Base-by-base conservation (phyloP, 164 flowering plant species). In the Berberis thunbergii region DNA sequence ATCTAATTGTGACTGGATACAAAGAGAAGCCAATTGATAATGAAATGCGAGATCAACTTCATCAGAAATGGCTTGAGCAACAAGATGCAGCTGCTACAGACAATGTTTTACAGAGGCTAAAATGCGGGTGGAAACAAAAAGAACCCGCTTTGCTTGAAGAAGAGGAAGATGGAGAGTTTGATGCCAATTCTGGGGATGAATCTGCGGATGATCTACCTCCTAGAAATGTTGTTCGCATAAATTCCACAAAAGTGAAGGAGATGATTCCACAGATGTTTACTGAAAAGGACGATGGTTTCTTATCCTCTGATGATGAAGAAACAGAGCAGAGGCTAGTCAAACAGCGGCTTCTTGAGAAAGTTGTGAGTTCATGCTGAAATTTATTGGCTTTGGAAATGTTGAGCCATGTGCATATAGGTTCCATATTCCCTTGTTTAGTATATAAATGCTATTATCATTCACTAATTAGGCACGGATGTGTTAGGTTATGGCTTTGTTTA, bases 41-140 rank as follows among this genome's bases (percentile, higher is more conserved):
- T 62, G 95, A 86, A 70, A 88, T 11, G 62, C 89, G 98, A 9
- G 84, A 84, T 74, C 70, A 84, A 67, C 95, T 90, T 60, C 98
- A 93, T 76, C 94, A 87, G 76, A 77, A 77, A 77, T 90, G 96
- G 95, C 95, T 90, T 72, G 84, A 88, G 71, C 86, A 84, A 65
- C 97, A 88, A 71, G 98, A 93, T 82, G 88, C 88, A 46, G 86
- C 81, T 66, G 92, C 84, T 68, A 90, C 91, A 62, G 93, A 90
- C 59, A 82, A 83, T 70, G 78, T 93, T 41, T 60, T 90, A 79
- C 92, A 82, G 79, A 88, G 74, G 72, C 60, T 86, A 59, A 84
- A 81, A 59, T 74, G 75, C 72, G 86, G 83, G 58, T 41, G 77
- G 39, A 79, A 74, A 66, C 69, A 71, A 54, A 75, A 50, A 43